Evolutionary conservation across 108 stramenopile species (phyloP), one percentile per base, ranked within the genome.

Genomic region (Nannochloropsis gaditana): DNA sequence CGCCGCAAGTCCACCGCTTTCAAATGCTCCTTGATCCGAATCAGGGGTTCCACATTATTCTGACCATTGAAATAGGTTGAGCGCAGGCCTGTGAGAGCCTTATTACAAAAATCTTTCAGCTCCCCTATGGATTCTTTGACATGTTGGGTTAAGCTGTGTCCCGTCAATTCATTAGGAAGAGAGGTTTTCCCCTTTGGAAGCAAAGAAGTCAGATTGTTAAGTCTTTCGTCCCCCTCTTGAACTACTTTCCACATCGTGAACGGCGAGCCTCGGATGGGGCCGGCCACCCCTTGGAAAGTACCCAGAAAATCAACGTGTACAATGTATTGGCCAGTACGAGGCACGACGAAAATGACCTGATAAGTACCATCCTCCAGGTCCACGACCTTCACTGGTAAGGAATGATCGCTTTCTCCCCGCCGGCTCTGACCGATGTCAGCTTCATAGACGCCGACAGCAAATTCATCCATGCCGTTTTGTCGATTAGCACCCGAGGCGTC

Each of bases 381-480:
- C 84, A 81, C 43, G 5, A 87, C 31, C 45, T 43, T 44, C 44
- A 42, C 81, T 43, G n/a, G 83, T 44, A 43, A 1, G 43, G 21
- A 80, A 21, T 50, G 21, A 87, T 17, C 15, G 59, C 83, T 85
- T 8, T 45, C 84, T 79, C 47, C 80, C 11, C 59, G 82, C 9
- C 44, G 45, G 5, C 44, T 42, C 9, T 83, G 86, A 21, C 87
- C 84, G 44, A 84, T 44, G 9, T 43, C 84, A 9, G 84, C 11
- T 42, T 87, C 81, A 31, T 80, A 84, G 42, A 87, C 88, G 15
- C 42, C 45, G 6, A 95, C 89, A 21, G 31, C 80, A 42, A 94
- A 95, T 82, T 93, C 92, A 73, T 95, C 94, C 90, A 93, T 93
- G 21, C 94, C 94, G 83, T 93, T 93, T 2, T 91, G 83, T 10